Conservation (phyloP, 768 basidiomycete genomes). For the Suillus paluster region DNA sequence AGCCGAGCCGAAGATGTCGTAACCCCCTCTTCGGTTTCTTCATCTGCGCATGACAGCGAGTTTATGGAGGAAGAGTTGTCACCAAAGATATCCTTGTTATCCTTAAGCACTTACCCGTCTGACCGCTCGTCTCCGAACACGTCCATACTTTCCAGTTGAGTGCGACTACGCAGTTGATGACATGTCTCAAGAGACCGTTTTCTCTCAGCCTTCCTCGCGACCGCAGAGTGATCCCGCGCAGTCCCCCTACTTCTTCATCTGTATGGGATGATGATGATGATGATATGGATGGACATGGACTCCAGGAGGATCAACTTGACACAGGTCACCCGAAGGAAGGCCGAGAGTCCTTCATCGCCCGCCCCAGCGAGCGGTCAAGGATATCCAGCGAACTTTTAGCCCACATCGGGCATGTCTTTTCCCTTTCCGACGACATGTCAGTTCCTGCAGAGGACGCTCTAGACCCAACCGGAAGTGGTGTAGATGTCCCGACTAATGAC, state of each 20-base stretch:
- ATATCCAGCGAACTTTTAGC: conserved; percentile 4
- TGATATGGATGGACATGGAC: not conserved
- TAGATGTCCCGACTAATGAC: not conserved
- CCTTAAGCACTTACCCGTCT: conserved; percentile 16
- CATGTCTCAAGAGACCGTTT: not conserved
- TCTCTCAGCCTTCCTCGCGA: not conserved
- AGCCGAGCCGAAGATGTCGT: not conserved
- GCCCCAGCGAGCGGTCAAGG: not conserved
- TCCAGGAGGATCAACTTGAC: not conserved
- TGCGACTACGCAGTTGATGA: conserved; percentile 9
- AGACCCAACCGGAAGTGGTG: not conserved
- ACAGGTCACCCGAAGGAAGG: not conserved
- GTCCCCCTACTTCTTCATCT: not conserved
- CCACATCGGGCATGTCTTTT: conserved; percentile 6
- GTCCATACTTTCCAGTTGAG: conserved; percentile 25
- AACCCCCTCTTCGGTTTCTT: not conserved
- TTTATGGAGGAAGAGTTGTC: conserved; percentile 16
- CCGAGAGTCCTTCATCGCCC: not conserved
- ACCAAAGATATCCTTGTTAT: conserved; percentile 20
- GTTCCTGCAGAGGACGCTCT: not conserved
- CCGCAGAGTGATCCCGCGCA: not conserved
- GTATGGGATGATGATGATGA: not conserved
- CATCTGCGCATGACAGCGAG: not conserved
- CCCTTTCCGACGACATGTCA: conserved; percentile 1
- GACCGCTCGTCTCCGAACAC: conserved; percentile 27